A percentile compares a stretch with the other conserved stretches of the same genome.
phyloP scores from a whole-genome alignment of 1,284 basidiomycete species.

The Pseudomicrostroma phylloplanum region DNA sequence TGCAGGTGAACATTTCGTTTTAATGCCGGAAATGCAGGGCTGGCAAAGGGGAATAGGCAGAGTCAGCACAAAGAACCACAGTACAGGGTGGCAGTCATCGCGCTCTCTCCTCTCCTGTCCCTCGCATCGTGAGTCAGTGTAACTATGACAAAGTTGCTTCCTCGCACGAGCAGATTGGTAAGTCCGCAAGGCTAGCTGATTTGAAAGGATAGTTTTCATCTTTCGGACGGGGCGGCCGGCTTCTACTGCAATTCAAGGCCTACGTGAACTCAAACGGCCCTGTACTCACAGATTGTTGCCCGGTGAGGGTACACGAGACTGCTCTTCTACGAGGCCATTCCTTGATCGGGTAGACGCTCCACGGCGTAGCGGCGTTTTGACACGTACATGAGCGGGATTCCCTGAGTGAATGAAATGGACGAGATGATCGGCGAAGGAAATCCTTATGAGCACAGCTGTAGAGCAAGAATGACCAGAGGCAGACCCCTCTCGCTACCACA shows the following conservation, averaged over 20 bases:
- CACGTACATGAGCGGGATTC: constrained; percentile 50
- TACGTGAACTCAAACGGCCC: background rate
- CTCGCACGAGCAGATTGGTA: background rate
- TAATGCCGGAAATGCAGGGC: background rate
- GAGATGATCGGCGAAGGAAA: no score
- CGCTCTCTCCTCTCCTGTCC: background rate
- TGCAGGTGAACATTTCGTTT: background rate
- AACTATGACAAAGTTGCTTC: background rate
- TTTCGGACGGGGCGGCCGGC: background rate
- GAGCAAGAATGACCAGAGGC: background rate
- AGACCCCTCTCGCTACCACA: background rate
- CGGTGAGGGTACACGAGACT: background rate
- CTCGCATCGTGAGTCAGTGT: background rate
- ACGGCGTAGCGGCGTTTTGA: constrained; percentile 41
- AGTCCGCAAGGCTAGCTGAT: background rate
- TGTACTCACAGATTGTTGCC: background rate
- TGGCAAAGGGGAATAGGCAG: background rate
- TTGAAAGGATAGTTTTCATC: background rate
- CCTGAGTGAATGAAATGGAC: constrained; percentile 32
- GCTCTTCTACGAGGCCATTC: constrained; percentile 29
- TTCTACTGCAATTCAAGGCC: background rate
- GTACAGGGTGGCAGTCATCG: background rate
- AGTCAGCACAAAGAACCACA: background rate
- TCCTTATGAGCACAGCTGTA: no score
- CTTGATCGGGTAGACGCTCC: constrained; percentile 47